Evolutionary conservation across 2,329 filamentous ascomycete species (phyloP).

Genomic region (Dichotomopilus funicola): DNA sequence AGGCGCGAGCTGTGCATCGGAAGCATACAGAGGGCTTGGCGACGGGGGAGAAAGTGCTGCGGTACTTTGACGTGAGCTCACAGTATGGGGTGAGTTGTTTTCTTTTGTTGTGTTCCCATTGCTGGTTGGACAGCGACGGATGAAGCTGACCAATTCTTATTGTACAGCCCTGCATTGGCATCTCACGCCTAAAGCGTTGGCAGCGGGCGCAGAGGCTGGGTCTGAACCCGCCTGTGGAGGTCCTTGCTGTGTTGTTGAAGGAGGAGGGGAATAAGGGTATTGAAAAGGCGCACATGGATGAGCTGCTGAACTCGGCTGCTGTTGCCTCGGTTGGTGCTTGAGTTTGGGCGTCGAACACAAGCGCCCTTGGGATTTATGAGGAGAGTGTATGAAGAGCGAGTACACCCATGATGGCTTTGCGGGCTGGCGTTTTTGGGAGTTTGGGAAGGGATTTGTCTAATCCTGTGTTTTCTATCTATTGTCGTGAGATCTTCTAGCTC

Average conservation of each 20-base stretch:
- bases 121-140: background rate
- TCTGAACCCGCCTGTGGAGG: slow-evolving; percentile 82
- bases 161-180: slow-evolving; percentile 76
- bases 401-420: background rate
- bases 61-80: slow-evolving; percentile 86
- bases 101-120: background rate
- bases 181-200: slow-evolving; percentile 77
- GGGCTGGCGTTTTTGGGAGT: slow-evolving; percentile 7
- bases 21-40: slow-evolving; percentile 48
- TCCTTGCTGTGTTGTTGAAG: slow-evolving; percentile 74
- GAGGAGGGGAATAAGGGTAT: slow-evolving; percentile 53
- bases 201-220: slow-evolving; percentile 75
- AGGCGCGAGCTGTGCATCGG: slow-evolving; percentile 71
- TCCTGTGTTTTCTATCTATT: background rate
- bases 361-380: background rate
- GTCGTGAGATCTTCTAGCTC: background rate
- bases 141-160: background rate
- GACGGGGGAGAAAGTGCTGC: slow-evolving; percentile 74
- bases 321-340: slow-evolving; percentile 26
- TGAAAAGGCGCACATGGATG: slow-evolving; percentile 70
- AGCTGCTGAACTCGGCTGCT: slow-evolving; percentile 48
- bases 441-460: background rate
- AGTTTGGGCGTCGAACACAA: background rate
- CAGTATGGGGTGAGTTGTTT: slow-evolving; percentile 72
- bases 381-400: background rate